phyloP scores from a whole-genome alignment of 1,139 yeast species.

The Yamadazyma diddensiae region DNA sequence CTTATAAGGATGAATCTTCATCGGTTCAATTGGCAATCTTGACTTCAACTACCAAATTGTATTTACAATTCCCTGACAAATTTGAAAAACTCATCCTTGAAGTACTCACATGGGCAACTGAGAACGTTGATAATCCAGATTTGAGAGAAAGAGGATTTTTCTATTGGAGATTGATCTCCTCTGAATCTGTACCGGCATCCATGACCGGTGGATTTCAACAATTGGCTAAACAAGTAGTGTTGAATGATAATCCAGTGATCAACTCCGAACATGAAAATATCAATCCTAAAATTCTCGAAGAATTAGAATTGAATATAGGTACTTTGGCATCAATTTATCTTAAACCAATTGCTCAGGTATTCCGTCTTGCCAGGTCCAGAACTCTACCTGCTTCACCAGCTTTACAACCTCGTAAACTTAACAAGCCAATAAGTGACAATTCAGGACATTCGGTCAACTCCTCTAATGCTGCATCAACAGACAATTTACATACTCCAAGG shows the following conservation, averaged over 20 bases:
- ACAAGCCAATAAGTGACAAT: conserved; percentile 6
- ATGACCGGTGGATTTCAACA: conserved; percentile 31
- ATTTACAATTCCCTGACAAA: conserved; percentile 52
- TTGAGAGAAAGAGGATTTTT: conserved; percentile 80
- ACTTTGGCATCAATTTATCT: conserved; percentile 79
- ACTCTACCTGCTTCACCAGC: conserved; percentile 63
- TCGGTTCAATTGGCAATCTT: conserved; percentile 75
- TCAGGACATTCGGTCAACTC: conserved; percentile 8
- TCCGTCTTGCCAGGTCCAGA: conserved; percentile 61
- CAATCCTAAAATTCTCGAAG: conserved; percentile 71
- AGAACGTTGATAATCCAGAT: conserved; percentile 74
- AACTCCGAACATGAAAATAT: conserved; percentile 67
- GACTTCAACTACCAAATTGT: conserved; percentile 73
- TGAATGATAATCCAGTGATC: conserved; percentile 61
- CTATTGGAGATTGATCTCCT: conserved; percentile 78
- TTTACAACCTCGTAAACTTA: conserved; percentile 30
- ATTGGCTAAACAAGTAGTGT: conserved; percentile 53
- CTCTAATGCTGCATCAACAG: conserved; percentile 11
- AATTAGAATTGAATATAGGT: conserved; percentile 79
- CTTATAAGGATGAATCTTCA: conserved; percentile 58
- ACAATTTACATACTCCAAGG: conserved; percentile 7
- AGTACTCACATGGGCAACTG: conserved; percentile 70
- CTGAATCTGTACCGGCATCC: too few relatives aligned
- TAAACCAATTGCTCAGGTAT: conserved; percentile 78
- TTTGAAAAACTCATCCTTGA: conserved; percentile 60